Percentiles rank a stretch among this genome's conserved stretches.
These are phyloP conservation scores for Termitomyces sp. DNA, from an alignment of 768 basidiomycete genomes.

Conservation along the genomic window DNA sequence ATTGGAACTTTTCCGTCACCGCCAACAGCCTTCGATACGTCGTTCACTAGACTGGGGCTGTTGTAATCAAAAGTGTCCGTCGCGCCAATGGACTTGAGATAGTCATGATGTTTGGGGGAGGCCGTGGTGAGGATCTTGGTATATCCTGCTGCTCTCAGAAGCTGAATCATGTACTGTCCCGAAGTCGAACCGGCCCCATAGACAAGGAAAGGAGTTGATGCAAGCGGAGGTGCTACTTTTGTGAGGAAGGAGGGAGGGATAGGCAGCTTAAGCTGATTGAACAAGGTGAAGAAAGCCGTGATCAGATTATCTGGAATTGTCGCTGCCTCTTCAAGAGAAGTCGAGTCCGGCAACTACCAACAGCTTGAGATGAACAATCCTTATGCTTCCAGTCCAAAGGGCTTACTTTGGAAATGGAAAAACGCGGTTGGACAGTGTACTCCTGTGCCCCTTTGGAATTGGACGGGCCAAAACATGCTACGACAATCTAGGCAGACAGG, in stretches of 20 bases:
- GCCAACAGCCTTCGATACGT: constrained; percentile 23
- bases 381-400: neutral
- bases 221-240: constrained; percentile 17
- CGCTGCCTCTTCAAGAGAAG: constrained; percentile 32
- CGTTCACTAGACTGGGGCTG: constrained; percentile 20
- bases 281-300: constrained; percentile 32
- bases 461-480: constrained; percentile 10
- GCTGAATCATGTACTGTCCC: constrained; percentile 30
- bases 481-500: constrained; percentile 8
- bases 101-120: constrained; percentile 20
- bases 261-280: constrained; percentile 29
- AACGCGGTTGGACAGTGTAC: constrained; percentile 14
- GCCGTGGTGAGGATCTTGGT: constrained; percentile 33
- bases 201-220: constrained; percentile 29
- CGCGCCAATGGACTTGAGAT: constrained; percentile 27
- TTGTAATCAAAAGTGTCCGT: constrained; percentile 30
- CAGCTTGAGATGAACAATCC: neutral
- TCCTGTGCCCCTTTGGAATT: constrained; percentile 17
- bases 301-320: constrained; percentile 39
- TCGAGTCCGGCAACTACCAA: constrained; percentile 33
- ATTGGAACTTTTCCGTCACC: constrained; percentile 21
- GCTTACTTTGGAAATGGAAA: constrained; percentile 27
- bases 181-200: constrained; percentile 37
- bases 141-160: constrained; percentile 33
- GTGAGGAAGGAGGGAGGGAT: constrained; percentile 21